Base-by-base conservation (phyloP, 768 basidiomycete species). In the Tylopilus felleus region DNA sequence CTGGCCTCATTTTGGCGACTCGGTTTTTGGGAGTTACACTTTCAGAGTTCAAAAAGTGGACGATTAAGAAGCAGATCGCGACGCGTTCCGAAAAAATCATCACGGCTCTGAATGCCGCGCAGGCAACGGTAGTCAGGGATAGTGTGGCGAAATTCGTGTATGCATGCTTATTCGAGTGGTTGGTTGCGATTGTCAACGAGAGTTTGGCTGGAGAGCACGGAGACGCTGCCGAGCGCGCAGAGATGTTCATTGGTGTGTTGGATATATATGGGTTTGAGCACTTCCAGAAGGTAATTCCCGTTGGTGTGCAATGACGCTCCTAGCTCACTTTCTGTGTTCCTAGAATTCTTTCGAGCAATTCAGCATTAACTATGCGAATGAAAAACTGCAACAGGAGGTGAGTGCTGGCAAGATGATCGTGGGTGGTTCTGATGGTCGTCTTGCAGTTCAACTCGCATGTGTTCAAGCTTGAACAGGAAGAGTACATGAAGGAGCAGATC, bases 331-430 rank as follows among this genome's bases (percentile, higher is more conserved):
- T 27, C 2, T n/a, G 17, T 50, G 48, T 39, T 38, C 59, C 1
- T 36, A 90, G 87, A 90, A 91, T 63, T 90, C 87, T 2, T 90
- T 96, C 63, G 93, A 99, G 73, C 97, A 99, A 75, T 99, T 99
- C 74, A 98, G 95, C 71, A 99, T 99, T 77, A 99, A 99, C 68
- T 99, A 98, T 69, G 97, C 97, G 22, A 99, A 99, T 65, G 97
- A 95, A 71, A 94, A 95, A 72, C 72, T 98, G 43, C 97, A 99
- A 64, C 97, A 98, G 72, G 95, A 98, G 85, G 93, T 91, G 60
- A 45, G 77, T 55, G 3, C 25, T 19, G 35, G 25, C n/a, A 22
- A 36, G 43, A 21, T 42, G 21, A 33, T 49, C 9, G 10, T 44
- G 40, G 44, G 13, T 29, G 39, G 6, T 44, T 62, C 50, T 68